Base-by-base conservation (phyloP, 75 land plant genomes). In the Cupressus sempervirens region DNA sequence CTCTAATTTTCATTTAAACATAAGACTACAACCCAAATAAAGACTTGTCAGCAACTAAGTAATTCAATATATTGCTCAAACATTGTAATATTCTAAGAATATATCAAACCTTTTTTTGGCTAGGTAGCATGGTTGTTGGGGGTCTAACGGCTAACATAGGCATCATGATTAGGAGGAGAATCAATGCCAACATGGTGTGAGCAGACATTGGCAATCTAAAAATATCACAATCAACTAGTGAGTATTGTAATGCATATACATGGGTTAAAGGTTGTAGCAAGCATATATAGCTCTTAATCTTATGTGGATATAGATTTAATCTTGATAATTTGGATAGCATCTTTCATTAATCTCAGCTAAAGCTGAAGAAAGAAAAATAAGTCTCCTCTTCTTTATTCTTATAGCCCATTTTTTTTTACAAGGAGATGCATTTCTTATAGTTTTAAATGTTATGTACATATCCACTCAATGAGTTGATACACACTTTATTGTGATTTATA, bases 101-200 rank as follows among this genome's bases (percentile, higher is more conserved):
- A 62, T 70, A 70, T 30, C 74, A 70, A 77, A 77, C 80, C 80
- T 77, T 77, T 16, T 77, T 48, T 48, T 41, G 80, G 80, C 80
- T 48, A 7, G 80, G 80, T 41, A 77, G 80, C 80, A 77, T 77
- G 48, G 80, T 77, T 77, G 46, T 48, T 14, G 46, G 80, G 12
- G 80, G 80, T 26, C 46, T 20, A 9, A 4, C 16, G 15, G 80
- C 80, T 26, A 36, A 20, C 9, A 23, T 41, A 13, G 80, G 46
- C 0, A 26, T 41, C 46, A 43, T 30, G 23, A 77, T 14, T 29
- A 77, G 80, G 30, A 77, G 80, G 7, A 77, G 48, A 23, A 77
- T 43, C 36, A 41, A 41, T 3, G 48, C 80, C 48, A 43, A 26
- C 48, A 23, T 77, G 43, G 80, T 23, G 35, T 32, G 10, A 70